Base-by-base conservation (phyloP, 2,329 filamentous ascomycete species). In the Paramyrothecium roridum region DNA sequence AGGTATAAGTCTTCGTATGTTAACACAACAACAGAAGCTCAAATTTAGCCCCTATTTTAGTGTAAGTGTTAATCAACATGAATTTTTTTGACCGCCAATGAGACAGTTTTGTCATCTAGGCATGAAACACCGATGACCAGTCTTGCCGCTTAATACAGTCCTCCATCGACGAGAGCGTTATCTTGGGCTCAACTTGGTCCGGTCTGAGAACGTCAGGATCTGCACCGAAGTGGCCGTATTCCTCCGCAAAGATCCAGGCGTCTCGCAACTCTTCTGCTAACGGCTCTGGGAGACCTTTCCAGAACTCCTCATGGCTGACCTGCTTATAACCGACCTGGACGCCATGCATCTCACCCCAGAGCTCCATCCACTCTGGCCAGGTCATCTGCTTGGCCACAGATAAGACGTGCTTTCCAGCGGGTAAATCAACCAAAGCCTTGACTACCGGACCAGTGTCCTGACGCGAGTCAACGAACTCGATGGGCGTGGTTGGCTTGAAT, bases 371-470 rank as follows among this genome's bases (percentile, higher is more conserved):
- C 13, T 50, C 26, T 13, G 21, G 8, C 22, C 13, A 34, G 1
- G 57, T 60, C 2, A 68, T 43, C 56, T 57, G 63, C 21, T 61
- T 66, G 26, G 64, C 56, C n/a, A 63, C 60, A 1, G 45, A 61
- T 8, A 67, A 59, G 2, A 67, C 30, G 22, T 65, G 65, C 21
- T 58, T 58, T 1, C 61, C 61, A 1, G 54, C 53, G 1, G 60
- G 49, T 11, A 65, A 61, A 7, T 56, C n/a, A 3, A 67, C 23
- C 3, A 67, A 60, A 7, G 62, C 56, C 13, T 62, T 62, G 13
- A 65, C 59, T 2, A 67, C 46, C 0, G 54, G 56, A 1, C 66
- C 66, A 0, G 61, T 55, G 12, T 68, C 66, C 6, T 67, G 33
- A 37, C 10, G 59, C 33, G 59, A 49, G 2, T 57, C 61, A 17